Conservation (phyloP, 441 rosid species). For the Arabidopsis lyrata region DNA sequence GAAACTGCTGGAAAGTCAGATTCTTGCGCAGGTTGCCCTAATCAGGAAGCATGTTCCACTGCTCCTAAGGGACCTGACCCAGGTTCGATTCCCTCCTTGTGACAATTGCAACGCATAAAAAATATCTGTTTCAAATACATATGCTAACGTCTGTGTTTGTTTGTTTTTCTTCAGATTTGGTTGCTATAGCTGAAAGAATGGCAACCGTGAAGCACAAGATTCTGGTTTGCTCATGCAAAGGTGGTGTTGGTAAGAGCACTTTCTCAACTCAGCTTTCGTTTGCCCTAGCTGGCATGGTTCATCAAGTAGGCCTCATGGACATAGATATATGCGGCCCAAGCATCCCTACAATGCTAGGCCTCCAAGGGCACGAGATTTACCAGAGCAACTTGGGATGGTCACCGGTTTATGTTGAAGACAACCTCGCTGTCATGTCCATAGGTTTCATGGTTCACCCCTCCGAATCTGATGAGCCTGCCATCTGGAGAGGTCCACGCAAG, state of each 20-base stretch:
- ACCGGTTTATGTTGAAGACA: conserved; percentile 92
- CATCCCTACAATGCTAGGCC: conserved; percentile 96
- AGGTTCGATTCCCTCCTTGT: conserved; percentile 49
- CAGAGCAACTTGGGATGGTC: conserved; percentile 99
- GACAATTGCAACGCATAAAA: too few relatives aligned
- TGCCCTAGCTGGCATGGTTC: conserved; percentile 85
- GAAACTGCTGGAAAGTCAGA: conserved; percentile 82
- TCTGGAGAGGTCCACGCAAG: too few relatives aligned
- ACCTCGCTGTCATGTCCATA: conserved; percentile 97
- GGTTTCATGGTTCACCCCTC: conserved; percentile 62
- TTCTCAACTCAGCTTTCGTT: conserved; percentile 92
- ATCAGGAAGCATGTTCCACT: conserved; percentile 87
- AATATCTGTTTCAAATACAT: too few relatives aligned
- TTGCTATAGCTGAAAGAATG: conserved; percentile 69
- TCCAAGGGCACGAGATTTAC: conserved; percentile 94
- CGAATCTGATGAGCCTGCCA: too few relatives aligned
- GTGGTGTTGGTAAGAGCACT: conserved; percentile 98
- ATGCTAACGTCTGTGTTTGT: too few relatives aligned
- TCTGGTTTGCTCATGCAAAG: conserved; percentile 87
- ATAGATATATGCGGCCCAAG: conserved; percentile 97
- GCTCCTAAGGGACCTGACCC: conserved; percentile 99
- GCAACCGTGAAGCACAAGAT: conserved; percentile 91
- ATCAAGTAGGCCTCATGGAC: conserved; percentile 90
- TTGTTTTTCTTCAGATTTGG: too few relatives aligned
- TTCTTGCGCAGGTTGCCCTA: conserved; percentile 86